Evolutionary conservation across 208 protist genomes (phyloP), one percentile per base, ranked within the genome.

Genomic region (Trypanosoma cruzi): DNA sequence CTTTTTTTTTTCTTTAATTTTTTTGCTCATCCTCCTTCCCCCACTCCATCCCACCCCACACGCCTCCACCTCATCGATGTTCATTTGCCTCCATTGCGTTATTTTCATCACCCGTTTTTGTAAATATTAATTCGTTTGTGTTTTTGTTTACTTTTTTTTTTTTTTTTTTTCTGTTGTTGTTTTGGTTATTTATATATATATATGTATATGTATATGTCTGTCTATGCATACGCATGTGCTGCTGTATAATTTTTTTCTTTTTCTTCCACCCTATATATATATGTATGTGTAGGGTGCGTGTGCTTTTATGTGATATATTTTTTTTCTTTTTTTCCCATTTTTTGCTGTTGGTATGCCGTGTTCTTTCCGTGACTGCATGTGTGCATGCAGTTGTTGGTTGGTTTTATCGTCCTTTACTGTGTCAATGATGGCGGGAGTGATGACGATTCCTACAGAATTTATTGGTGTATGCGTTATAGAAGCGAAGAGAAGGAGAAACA

Each of bases 201-300:
- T 54, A 58, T 69, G 0, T 60, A 61, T 69, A 61, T 58, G 49
- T 69, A 55, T 65, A 54, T 55, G 0, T 24, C 18, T 28, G n/a
- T n/a, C n/a, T n/a, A n/a, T n/a, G n/a, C n/a, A 52, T 54, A n/a
- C 20, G 10, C 24, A 28, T n/a, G 24, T 54, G 24, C 20, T 16
- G 49, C 40, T 44, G 40, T 7, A 11, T 11, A n/a, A n/a, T n/a
- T n/a, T n/a, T n/a, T n/a, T n/a, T n/a, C n/a, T n/a, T n/a, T n/a
- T n/a, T n/a, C n/a, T n/a, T n/a, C n/a, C n/a, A n/a, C n/a, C n/a
- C n/a, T n/a, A n/a, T n/a, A n/a, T n/a, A n/a, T n/a, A n/a, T n/a
- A n/a, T n/a, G n/a, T n/a, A n/a, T n/a, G n/a, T n/a, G n/a, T n/a
- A n/a, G n/a, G n/a, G n/a, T n/a, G n/a, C n/a, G n/a, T n/a, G n/a